Conservation (phyloP, 139 green algal species). For the Volvox africanus region DNA sequence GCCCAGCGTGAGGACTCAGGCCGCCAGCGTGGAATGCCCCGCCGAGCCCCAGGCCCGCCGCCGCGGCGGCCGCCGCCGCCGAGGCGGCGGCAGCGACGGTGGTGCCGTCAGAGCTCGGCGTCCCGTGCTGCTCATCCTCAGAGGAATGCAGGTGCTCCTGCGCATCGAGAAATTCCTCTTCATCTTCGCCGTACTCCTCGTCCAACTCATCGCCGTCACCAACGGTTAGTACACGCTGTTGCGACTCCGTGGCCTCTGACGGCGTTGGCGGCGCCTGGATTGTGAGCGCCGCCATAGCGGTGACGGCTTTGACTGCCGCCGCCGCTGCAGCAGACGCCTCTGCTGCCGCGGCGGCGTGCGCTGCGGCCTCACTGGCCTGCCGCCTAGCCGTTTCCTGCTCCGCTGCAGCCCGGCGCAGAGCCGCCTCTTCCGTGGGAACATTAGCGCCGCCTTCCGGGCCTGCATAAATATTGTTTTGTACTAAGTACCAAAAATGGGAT, state of each 20-base stretch:
- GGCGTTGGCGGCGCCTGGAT: neutral
- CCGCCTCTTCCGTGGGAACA: neutral
- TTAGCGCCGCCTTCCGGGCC: neutral
- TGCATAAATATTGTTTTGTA: neutral
- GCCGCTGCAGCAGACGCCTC: conserved; percentile 18
- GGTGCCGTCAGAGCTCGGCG: neutral
- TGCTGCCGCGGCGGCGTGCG: neutral
- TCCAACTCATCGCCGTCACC: neutral
- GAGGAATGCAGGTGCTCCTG: conserved; percentile 22
- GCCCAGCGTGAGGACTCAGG: neutral
- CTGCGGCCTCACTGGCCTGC: conserved; percentile 6
- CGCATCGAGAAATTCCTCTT: conserved; percentile 13
- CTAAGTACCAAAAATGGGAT: too few relatives aligned
- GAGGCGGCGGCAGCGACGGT: neutral
- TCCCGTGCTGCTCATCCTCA: conserved; percentile 25
- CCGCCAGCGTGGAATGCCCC: neutral
- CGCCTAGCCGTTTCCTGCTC: conserved; percentile 16
- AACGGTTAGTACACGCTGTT: neutral
- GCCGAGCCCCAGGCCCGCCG: conserved; percentile 1
- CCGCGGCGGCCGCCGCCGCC: neutral
- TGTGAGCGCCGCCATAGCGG: neutral
- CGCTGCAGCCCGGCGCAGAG: neutral
- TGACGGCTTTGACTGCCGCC: conserved; percentile 23
- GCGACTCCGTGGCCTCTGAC: neutral
- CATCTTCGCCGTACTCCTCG: conserved; percentile 25